phyloP scores from a whole-genome alignment of 129 eudicot species.

The Kitagawia praeruptora region DNA sequence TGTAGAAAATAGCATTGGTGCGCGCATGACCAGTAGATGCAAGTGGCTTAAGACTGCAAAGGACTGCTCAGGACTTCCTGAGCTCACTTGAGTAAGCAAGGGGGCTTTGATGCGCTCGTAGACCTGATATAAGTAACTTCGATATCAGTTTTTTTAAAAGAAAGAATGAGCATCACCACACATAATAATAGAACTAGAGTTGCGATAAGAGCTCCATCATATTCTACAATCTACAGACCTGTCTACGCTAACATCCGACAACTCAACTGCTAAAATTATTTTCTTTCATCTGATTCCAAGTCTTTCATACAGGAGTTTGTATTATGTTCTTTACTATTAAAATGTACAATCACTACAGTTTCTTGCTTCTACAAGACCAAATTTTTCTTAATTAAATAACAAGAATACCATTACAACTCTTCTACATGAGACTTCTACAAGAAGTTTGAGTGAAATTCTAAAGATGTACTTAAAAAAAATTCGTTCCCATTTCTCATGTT shows the following conservation, averaged over 20 bases:
- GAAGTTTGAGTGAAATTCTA: background rate
- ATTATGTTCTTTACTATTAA: background rate
- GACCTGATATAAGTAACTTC: conserved; percentile 39
- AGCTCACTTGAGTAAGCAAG: conserved; percentile 82
- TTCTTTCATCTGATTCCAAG: background rate
- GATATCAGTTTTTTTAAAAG: background rate
- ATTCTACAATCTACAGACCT: background rate
- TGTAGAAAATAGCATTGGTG: conserved; percentile 86
- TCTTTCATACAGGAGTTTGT: background rate
- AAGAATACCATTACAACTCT: background rate
- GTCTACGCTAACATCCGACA: background rate
- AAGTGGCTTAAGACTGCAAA: conserved; percentile 91
- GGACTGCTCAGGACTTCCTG: conserved; percentile 95
- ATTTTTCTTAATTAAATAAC: background rate
- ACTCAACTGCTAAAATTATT: background rate
- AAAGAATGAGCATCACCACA: background rate
- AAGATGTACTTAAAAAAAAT: background rate
- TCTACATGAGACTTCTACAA: background rate
- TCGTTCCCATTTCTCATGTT: background rate
- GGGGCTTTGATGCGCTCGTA: conserved; percentile 98
- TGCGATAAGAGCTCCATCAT: background rate
- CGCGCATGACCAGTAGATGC: conserved; percentile 95
- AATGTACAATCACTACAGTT: background rate
- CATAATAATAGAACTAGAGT: background rate
- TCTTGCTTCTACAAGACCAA: background rate